Conservation (phyloP, 768 basidiomycete genomes). For the Boletellus ananas region DNA sequence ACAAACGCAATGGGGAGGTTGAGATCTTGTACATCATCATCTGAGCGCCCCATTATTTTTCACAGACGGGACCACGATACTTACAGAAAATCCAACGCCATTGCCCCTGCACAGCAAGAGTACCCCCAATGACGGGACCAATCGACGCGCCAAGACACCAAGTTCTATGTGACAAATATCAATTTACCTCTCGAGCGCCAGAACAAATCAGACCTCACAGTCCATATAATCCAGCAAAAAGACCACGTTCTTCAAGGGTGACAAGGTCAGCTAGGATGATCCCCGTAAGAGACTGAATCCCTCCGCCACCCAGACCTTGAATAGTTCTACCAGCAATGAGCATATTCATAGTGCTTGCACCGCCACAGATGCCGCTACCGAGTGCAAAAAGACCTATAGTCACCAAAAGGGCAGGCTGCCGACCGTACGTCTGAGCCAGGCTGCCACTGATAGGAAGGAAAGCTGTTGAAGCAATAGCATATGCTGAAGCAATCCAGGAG, state of each 20-base stretch:
- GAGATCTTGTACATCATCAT: constrained; percentile 30
- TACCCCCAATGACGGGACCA: constrained; percentile 36
- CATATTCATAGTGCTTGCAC: constrained; percentile 15
- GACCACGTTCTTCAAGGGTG: constrained; percentile 39
- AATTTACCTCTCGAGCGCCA: neutral
- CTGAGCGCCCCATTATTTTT: neutral
- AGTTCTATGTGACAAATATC: constrained; percentile 11
- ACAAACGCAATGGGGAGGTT: constrained; percentile 36
- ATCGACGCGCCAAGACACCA: constrained; percentile 33
- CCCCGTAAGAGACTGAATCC: constrained; percentile 33
- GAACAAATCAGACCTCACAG: constrained; percentile 4
- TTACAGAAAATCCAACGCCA: constrained; percentile 46
- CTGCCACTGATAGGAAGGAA: constrained; percentile 36
- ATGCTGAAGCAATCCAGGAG: constrained; percentile 37
- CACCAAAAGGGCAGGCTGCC: constrained; percentile 23
- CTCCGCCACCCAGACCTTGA: constrained; percentile 37
- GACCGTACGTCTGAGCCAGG: constrained; percentile 30
- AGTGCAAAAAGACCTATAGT: constrained; percentile 28
- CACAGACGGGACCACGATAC: neutral
- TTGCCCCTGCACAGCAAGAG: constrained; percentile 28
- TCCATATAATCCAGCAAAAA: constrained; percentile 29
- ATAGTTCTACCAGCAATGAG: constrained; percentile 26
- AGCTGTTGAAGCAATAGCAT: constrained; percentile 34
- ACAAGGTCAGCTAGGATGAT: constrained; percentile 43
- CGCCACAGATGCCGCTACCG: constrained; percentile 37